Evolutionary conservation across 2,329 filamentous ascomycete genomes (phyloP), one percentile per base, ranked within the genome.

Genomic region (Hortaea werneckii): DNA sequence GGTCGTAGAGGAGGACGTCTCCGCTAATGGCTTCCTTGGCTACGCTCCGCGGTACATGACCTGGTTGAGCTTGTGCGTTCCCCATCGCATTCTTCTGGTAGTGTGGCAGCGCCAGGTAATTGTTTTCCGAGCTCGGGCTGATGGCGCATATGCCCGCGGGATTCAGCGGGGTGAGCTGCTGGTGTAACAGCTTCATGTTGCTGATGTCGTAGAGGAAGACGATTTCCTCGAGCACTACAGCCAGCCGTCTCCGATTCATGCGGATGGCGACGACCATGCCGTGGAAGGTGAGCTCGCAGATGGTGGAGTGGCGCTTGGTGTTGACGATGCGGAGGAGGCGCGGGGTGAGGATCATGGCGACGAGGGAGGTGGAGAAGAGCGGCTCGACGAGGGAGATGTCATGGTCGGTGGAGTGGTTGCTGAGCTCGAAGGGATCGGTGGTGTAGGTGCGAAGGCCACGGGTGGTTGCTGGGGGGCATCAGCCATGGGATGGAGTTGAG

Each of bases 191-290:
- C 59, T 85, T 90, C 90, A 98, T 96, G 63, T 95, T 96, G 67
- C 89, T 88, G 54, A 98, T 96, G 65, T 98, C 92, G 71, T 98
- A 98, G 41, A 98, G 77, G 68, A 96, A 98, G 51, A 96, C 94
- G 64, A 95, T 85, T 58, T 95, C 88, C 65, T 98, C 92, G 46
- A 96, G 76, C 10, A 96, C 83, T 29, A 98, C 89, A 9, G 92
- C 87, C 26, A 98, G 77, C 34, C 92, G 82, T 67, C 95, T 96
- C 55, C 92, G 79, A 66, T 98, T 98, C 59, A 98, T 74, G 54
- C 89, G 85, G 48, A 98, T 87, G 13, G 90, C 89, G 37, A 96
- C 78, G 8, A 98, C 88, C 42, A 89, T 88, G n/a, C 89, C 94
- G 9, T 90, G 90, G 58, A 98, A 98, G 3, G 90, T 96, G 62